Percentiles rank a stretch among this genome's conserved stretches.
These are phyloP conservation scores for Albugo candida DNA, from an alignment of 352 stramenopile genomes.

Conservation along the genomic window DNA sequence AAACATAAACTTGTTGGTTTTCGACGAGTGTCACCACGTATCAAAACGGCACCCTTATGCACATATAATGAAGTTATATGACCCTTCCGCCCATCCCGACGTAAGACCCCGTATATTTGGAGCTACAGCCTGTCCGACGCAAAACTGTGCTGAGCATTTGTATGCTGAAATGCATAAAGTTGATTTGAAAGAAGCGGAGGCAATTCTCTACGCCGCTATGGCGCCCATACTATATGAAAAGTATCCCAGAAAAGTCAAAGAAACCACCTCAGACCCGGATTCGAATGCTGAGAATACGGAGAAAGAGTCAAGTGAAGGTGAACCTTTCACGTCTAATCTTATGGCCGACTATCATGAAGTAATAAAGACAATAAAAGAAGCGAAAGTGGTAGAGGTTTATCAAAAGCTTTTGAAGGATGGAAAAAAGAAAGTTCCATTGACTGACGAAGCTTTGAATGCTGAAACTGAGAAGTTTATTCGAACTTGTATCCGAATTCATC, in stretches of 20 bases:
- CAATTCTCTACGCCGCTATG: constrained; percentile 33
- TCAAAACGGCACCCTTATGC: constrained; percentile 79
- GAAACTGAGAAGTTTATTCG: constrained; percentile 41
- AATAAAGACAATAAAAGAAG: constrained; percentile 3
- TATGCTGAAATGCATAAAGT: constrained; percentile 52
- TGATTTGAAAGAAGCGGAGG: constrained; percentile 29
- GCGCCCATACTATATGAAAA: constrained; percentile 43
- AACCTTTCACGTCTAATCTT: background rate
- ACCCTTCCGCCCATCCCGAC: constrained; percentile 6
- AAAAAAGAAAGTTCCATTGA: constrained; percentile 10
- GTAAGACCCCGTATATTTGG: constrained; percentile 64
- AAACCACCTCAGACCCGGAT: constrained; percentile 2
- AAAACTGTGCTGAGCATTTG: constrained; percentile 48
- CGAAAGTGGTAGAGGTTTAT: constrained; percentile 17
- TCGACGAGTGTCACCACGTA: constrained; percentile 83
- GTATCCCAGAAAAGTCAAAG: constrained; percentile 21
- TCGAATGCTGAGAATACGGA: background rate
- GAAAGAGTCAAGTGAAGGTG: background rate
- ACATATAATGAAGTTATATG: constrained; percentile 73
- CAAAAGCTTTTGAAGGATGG: constrained; percentile 30
- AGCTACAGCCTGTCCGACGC: constrained; percentile 56
- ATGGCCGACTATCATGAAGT: constrained; percentile 17
- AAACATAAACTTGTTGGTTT: constrained; percentile 69
- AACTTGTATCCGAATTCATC: constrained; percentile 32
- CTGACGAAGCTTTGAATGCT: constrained; percentile 12